Evolutionary conservation across 2,329 filamentous ascomycete genomes (phyloP).

Genomic region (Colletotrichum musae): DNA sequence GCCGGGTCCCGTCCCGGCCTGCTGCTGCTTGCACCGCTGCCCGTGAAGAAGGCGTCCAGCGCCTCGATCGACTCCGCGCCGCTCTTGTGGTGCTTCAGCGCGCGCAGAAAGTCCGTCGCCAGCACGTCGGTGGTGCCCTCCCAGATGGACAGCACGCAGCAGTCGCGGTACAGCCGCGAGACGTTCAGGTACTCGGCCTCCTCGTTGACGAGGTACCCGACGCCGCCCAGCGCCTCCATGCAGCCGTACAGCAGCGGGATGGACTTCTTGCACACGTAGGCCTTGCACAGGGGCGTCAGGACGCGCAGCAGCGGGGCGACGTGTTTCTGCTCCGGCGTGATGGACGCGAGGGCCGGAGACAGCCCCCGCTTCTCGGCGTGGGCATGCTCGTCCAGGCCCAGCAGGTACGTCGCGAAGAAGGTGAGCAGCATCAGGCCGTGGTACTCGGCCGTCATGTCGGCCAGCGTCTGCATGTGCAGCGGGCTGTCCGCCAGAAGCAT

Average conservation of each 20-base stretch:
- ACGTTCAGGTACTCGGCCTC: conserved; percentile 75
- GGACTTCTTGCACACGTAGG: conserved; percentile 66
- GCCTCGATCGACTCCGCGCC: conserved; percentile 57
- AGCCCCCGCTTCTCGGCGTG: background rate
- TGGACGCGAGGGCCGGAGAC: conserved; percentile 5
- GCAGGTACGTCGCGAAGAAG: conserved; percentile 66
- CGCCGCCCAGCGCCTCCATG: conserved; percentile 76
- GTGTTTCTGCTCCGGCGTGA: conserved; percentile 53
- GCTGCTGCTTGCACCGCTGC: conserved; percentile 6
- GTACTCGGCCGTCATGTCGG: conserved; percentile 69
- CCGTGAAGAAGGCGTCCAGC: conserved; percentile 57
- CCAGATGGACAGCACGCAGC: conserved; percentile 76
- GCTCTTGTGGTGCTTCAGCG: conserved; percentile 58
- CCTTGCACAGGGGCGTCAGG: conserved; percentile 73
- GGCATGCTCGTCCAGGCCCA: conserved; percentile 67
- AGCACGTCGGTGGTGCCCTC: conserved; percentile 82
- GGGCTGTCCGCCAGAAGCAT: conserved; percentile 65
- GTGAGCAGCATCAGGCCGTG: conserved; percentile 69
- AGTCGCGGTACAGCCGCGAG: conserved; percentile 76
- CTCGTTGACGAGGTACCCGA: conserved; percentile 76
- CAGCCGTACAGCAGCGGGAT: conserved; percentile 67
- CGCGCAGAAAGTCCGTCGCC: conserved; percentile 57
- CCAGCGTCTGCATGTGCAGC: conserved; percentile 71
- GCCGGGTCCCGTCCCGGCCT: conserved; percentile 43
- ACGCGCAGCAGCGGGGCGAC: conserved; percentile 65